phyloP scores from a whole-genome alignment of 371 early-diverging fungal genomes.

The Chytridium lagenaria region DNA sequence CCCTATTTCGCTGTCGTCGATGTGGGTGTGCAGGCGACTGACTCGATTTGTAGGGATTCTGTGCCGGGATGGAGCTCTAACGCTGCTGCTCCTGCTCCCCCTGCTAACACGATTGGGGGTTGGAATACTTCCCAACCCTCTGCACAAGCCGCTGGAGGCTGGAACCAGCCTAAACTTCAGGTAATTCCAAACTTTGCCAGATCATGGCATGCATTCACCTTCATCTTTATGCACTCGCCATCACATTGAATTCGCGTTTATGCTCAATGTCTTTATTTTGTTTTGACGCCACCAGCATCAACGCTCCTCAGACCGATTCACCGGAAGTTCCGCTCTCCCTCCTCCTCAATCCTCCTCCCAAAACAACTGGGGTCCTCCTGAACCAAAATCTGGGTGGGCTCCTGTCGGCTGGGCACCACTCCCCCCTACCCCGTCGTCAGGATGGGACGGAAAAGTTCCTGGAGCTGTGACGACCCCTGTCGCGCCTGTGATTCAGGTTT shows the following conservation, averaged over 20 bases:
- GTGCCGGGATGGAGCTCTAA: slow-evolving; percentile 5
- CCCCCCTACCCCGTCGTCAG: slow-evolving; percentile 1
- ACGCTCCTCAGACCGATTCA: not conserved
- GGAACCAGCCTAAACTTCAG: not conserved
- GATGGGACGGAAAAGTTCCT: not conserved
- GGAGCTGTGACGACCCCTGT: not conserved
- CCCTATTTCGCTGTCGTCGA: not conserved
- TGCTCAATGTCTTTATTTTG: not conserved
- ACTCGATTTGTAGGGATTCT: slow-evolving; percentile 1
- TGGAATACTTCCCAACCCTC: slow-evolving; percentile 5
- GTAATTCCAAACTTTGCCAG: not conserved
- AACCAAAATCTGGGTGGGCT: not conserved
- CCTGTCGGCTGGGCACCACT: not conserved
- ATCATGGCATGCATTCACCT: not conserved
- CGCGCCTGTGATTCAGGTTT: not conserved
- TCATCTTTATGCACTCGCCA: not conserved
- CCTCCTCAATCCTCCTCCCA: not conserved
- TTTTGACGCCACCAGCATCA: no score
- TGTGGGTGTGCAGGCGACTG: not conserved
- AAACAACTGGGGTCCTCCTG: not conserved
- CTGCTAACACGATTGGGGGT: not conserved
- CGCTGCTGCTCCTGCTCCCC: not conserved
- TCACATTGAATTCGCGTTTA: not conserved
- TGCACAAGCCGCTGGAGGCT: not conserved
- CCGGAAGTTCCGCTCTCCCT: no score